These are phyloP conservation scores for Auricularia auricula-judae DNA, from an alignment of 768 basidiomycete genomes.

Conservation along the genomic window DNA sequence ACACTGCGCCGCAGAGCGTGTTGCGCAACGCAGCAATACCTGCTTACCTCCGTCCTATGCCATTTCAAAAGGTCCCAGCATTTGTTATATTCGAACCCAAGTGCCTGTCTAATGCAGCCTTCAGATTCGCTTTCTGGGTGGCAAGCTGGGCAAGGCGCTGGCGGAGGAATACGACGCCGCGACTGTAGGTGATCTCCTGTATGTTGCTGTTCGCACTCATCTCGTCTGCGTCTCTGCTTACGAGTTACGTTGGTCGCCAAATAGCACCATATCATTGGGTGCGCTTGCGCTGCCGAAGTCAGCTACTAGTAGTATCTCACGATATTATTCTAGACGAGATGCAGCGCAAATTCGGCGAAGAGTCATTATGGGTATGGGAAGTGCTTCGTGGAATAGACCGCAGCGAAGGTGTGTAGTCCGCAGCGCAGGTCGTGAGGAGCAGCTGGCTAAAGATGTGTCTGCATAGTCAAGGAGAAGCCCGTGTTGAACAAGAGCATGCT, in stretches of 20 bases:
- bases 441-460: background rate
- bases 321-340: constrained; percentile 48
- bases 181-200: constrained; percentile 87
- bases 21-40: constrained; percentile 77
- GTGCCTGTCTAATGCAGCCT: background rate
- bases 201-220: constrained; percentile 18
- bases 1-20: constrained; percentile 46
- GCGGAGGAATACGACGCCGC: constrained; percentile 82
- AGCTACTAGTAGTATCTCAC: background rate
- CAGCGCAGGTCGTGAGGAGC: background rate
- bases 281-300: constrained; percentile 6
- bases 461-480: constrained; percentile 74
- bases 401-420: constrained; percentile 52
- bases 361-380: constrained; percentile 87
- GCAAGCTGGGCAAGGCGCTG: constrained; percentile 83
- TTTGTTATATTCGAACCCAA: no score
- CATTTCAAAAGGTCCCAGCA: constrained; percentile 68
- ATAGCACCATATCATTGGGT: constrained; percentile 51
- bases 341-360: constrained; percentile 71
- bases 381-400: constrained; percentile 83
- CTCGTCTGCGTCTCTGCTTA: no score
- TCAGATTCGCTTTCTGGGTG: constrained; percentile 89
- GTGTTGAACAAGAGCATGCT: constrained; percentile 83
- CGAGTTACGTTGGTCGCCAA: background rate
- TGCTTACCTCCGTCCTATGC: constrained; percentile 68